These are phyloP conservation scores for Crataegus laevigata DNA, from an alignment of 306 rosid species.

Conservation along the genomic window DNA sequence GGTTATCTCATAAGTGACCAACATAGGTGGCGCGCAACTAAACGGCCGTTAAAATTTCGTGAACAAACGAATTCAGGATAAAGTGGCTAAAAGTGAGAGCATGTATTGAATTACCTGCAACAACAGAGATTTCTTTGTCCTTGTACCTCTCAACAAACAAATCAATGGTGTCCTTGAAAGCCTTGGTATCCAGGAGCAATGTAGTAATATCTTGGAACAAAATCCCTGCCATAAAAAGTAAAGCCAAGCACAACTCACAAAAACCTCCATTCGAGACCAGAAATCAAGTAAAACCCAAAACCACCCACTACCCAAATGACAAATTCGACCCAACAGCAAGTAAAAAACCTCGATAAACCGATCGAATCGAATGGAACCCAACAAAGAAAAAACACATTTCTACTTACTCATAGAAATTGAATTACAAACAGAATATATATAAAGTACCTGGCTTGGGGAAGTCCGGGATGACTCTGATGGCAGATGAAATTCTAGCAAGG, in stretches of 20 bases:
- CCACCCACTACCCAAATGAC: constrained; percentile 7
- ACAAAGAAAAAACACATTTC: neutral
- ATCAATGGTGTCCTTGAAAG: constrained; percentile 88
- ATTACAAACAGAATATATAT: too few species aligned
- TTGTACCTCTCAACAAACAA: constrained; percentile 92
- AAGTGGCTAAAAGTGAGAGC: neutral
- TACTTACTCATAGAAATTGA: neutral
- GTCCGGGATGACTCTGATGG: constrained; percentile 83
- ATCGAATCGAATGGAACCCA: neutral
- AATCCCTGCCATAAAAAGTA: constrained; percentile 49
- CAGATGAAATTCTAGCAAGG: constrained; percentile 52
- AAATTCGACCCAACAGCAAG: neutral
- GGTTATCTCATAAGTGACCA: too few species aligned
- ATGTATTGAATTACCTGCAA: constrained; percentile 56
- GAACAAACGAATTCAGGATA: neutral
- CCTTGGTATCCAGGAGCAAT: constrained; percentile 80
- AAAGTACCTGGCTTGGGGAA: constrained; percentile 84
- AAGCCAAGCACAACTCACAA: neutral
- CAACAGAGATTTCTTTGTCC: constrained; percentile 73
- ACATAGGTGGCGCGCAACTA: neutral
- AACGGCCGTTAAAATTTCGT: neutral
- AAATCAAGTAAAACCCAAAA: neutral
- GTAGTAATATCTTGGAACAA: constrained; percentile 96
- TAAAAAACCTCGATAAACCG: neutral
- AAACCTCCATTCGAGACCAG: neutral